Base-by-base conservation (phyloP, 306 rosid species). In the Gastrolobium bilobum region DNA sequence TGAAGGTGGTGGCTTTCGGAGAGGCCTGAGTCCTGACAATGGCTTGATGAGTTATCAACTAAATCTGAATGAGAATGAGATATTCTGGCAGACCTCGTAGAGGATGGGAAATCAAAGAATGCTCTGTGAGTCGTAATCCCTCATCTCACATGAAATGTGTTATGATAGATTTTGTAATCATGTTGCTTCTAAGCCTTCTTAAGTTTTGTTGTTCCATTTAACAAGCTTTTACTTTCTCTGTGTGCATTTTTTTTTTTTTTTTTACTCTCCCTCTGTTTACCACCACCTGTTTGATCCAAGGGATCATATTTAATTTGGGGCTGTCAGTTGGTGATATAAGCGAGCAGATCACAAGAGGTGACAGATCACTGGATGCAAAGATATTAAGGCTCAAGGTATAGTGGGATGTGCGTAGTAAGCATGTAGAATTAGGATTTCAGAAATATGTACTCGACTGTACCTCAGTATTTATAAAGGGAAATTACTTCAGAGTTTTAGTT, bases 131-230 rank as follows among this genome's bases (percentile, higher is more conserved):
- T 59, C 33, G 20, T 9, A 26, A 62, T 61, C 73, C 72, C 67
- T 71, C 59, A 7, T 63, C 48, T 80, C 37, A 54, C 61, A 10
- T 60, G 7, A 37, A 47, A 48, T 81, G 66, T 53, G 50, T 29
- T 58, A 9, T 39, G 31, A 38, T 40, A 30, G 58, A 67, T 52
- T 33, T 31, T 54, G 67, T 54, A 42, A 66, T 56, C 76, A 14
- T 40, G 68, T 31, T 54, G 30, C 37, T 67, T 56, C 59, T 67
- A 6, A 54, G 29, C 80, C 52, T 30, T 48, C 62, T 38, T 75
- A 15, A 35, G 50, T 75, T 60, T 6, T 62, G n/a, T 30, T 62
- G 64, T 13, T 26, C 35, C 68, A 11, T 57, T 72, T 56, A 34
- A 35, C 54, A 38, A 50, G 40, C 30, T 3, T 54, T 4, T 39